These are phyloP conservation scores for Fusarium robinianum DNA, from an alignment of 2,329 filamentous ascomycete genomes.

Conservation along the genomic window DNA sequence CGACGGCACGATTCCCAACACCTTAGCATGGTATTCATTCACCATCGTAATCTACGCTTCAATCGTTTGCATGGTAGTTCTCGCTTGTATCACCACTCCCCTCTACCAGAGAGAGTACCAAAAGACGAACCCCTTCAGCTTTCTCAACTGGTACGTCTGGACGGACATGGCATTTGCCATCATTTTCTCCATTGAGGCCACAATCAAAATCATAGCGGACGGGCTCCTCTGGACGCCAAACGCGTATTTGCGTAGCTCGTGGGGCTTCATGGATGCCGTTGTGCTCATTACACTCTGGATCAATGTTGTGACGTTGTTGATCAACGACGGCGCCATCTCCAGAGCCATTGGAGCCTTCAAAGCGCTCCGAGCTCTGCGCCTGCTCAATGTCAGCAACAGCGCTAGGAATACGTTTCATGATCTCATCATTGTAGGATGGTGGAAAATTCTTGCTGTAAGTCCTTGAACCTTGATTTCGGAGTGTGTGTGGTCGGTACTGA, in stretches of 20 bases:
- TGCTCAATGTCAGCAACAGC: slow-evolving; percentile 95
- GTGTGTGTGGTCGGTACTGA: not conserved
- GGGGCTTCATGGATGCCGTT: slow-evolving; percentile 93
- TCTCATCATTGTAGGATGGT: slow-evolving; percentile 88
- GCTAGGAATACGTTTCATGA: slow-evolving; percentile 96
- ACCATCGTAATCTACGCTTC: slow-evolving; percentile 92
- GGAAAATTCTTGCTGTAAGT: slow-evolving; percentile 85
- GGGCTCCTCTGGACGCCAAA: slow-evolving; percentile 97
- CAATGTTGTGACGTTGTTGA: slow-evolving; percentile 83
- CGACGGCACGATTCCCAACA: slow-evolving; percentile 87
- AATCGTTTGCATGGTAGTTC: slow-evolving; percentile 96
- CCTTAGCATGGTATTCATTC: slow-evolving; percentile 88
- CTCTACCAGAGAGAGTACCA: slow-evolving; percentile 92
- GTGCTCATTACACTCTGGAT: slow-evolving; percentile 95
- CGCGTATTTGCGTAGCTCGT: slow-evolving; percentile 93
- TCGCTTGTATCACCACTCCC: slow-evolving; percentile 93
- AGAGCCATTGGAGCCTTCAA: slow-evolving; percentile 96
- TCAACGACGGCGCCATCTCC: slow-evolving; percentile 81
- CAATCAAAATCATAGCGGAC: slow-evolving; percentile 93
- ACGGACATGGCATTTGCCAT: slow-evolving; percentile 87
- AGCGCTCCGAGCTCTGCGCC: slow-evolving; percentile 83
- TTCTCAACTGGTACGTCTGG: slow-evolving; percentile 91
- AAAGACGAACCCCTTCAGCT: slow-evolving; percentile 58
- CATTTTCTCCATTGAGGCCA: slow-evolving; percentile 82
- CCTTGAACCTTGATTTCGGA: not conserved